phyloP scores from a whole-genome alignment of 345 rosid genomes.

The Acer campestre region DNA sequence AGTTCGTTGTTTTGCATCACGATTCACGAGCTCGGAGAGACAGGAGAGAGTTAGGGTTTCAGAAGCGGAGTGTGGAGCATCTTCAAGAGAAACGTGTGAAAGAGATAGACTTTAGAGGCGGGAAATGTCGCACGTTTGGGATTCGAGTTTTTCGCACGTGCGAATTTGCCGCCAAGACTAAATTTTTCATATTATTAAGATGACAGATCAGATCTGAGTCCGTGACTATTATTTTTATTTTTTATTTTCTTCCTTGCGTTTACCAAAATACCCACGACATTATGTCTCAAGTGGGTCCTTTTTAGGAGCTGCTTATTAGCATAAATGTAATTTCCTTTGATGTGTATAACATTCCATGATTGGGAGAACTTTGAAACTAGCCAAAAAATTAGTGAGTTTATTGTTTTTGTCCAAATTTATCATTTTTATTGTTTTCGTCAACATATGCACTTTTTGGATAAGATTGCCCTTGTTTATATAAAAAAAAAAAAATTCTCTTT shows the following conservation, averaged over 20 bases:
- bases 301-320: not conserved
- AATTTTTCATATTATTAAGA: not conserved
- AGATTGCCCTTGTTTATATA: too few species aligned
- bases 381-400: too few species aligned
- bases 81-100: constrained; percentile 1
- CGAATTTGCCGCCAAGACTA: constrained; percentile 25
- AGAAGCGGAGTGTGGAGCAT: not conserved
- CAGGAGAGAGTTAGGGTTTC: constrained; percentile 19
- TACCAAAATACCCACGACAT: not conserved
- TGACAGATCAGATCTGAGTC: not conserved
- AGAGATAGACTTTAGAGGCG: constrained; percentile 18
- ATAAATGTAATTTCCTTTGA: too few species aligned
- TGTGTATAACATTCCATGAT: not conserved
- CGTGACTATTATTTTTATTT: too few species aligned
- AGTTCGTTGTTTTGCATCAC: constrained; percentile 35
- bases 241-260: not conserved
- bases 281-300: not conserved
- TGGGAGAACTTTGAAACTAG: too few species aligned
- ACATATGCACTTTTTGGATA: too few species aligned
- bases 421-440: too few species aligned
- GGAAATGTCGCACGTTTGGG: constrained; percentile 27
- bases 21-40: constrained; percentile 23
- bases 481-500: too few species aligned
- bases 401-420: too few species aligned
- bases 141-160: constrained; percentile 32